A percentile compares a stretch with the other conserved stretches of the same genome.
Conservation (phyloP, 2,329 filamentous ascomycete genomes). For the Trichothecium sympodiale region DNA sequence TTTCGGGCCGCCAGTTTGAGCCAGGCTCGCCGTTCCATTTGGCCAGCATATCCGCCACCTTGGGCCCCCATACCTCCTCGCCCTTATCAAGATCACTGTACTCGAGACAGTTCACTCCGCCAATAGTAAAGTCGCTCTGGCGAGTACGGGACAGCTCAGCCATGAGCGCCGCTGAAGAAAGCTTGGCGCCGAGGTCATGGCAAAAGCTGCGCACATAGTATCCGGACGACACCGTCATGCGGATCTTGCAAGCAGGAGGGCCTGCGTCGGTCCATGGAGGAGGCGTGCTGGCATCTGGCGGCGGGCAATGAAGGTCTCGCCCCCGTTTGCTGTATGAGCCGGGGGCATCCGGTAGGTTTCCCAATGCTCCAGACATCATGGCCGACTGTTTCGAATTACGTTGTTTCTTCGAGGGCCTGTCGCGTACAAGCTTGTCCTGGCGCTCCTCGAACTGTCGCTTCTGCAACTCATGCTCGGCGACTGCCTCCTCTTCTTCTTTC, state of each 20-base stretch:
- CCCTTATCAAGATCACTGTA: conserved; percentile 66
- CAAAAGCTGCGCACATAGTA: conserved; percentile 95
- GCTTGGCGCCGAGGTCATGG: conserved; percentile 77
- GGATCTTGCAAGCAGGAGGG: conserved; percentile 68
- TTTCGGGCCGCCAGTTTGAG: conserved; percentile 8
- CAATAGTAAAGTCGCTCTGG: conserved; percentile 71
- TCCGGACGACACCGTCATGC: conserved; percentile 87
- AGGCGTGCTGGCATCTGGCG: conserved; percentile 37
- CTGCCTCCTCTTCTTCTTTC: conserved; percentile 41
- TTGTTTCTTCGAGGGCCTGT: conserved; percentile 28
- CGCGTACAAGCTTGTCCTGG: conserved; percentile 45
- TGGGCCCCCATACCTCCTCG: conserved; percentile 72
- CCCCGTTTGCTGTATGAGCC: conserved; percentile 28
- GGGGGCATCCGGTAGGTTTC: conserved; percentile 30
- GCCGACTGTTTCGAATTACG: conserved; percentile 20
- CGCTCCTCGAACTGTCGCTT: conserved; percentile 48
- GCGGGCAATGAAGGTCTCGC: conserved; percentile 29
- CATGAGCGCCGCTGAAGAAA: conserved; percentile 80
- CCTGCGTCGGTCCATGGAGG: conserved; percentile 49
- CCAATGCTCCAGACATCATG: conserved; percentile 48
- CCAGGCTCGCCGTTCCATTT: conserved; percentile 27
- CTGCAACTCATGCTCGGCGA: conserved; percentile 43
- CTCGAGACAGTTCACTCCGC: conserved; percentile 60
- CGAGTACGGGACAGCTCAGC: conserved; percentile 67
- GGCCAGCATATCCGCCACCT: conserved; percentile 42